Evolutionary conservation across 768 basidiomycete genomes (phyloP).

Genomic region (Cubamyces lactineus): DNA sequence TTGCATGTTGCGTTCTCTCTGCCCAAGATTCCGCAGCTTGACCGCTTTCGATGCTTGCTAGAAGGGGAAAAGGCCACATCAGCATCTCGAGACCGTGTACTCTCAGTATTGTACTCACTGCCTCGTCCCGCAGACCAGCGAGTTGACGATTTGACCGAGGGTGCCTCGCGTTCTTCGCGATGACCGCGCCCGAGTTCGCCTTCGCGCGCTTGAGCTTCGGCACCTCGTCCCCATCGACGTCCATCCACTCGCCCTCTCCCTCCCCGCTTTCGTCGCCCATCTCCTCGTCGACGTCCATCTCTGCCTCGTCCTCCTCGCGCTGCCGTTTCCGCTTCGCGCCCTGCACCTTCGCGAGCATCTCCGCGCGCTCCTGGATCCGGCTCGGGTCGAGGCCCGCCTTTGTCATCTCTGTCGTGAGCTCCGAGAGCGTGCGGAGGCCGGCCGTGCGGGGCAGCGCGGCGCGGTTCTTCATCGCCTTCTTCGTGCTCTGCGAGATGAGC

Average conservation of each 20-base stretch:
- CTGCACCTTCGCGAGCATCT: conserved; percentile 74
- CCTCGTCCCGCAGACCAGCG: conserved; percentile 77
- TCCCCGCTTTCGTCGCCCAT: conserved; percentile 41
- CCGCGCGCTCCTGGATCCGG: conserved; percentile 86
- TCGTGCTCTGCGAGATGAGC: conserved; percentile 72
- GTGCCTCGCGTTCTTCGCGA: conserved; percentile 51
- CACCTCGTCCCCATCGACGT: conserved; percentile 44
- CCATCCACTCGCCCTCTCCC: conserved; percentile 50
- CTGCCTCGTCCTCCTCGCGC: conserved; percentile 61
- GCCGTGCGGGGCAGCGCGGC: conserved; percentile 78
- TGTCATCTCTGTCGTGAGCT: conserved; percentile 82
- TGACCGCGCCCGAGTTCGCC: conserved; percentile 59
- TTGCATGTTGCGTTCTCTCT: conserved; percentile 82
- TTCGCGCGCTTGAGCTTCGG: conserved; percentile 64
- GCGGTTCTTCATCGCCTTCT: conserved; percentile 88
- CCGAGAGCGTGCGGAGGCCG: conserved; percentile 64
- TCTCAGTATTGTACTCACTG: conserved; percentile 47
- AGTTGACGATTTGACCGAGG: conserved; percentile 76
- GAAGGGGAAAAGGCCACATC: conserved; percentile 9
- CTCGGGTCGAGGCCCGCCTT: conserved; percentile 89
- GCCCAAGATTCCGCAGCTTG: conserved; percentile 83
- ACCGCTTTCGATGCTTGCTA: conserved; percentile 82
- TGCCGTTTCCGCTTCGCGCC: conserved; percentile 72
- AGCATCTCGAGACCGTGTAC: background rate
- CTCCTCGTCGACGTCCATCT: conserved; percentile 62